Evolutionary conservation across 768 basidiomycete species (phyloP).

Genomic region (Obba rivulosa): DNA sequence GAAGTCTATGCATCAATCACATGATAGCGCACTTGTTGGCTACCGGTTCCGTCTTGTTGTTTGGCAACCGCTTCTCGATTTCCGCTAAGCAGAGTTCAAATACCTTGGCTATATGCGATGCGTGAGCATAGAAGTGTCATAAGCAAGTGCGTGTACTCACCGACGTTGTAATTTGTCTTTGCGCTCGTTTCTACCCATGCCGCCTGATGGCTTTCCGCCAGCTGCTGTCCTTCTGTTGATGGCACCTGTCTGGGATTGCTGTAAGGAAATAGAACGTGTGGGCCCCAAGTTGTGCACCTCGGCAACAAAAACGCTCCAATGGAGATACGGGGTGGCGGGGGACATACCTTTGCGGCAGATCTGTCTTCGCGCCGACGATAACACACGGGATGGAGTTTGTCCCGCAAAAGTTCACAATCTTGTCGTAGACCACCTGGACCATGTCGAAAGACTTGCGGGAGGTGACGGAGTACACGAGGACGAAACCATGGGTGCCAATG

Average conservation of each 20-base stretch:
- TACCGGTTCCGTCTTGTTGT: conserved; percentile 37
- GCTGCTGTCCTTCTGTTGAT: conserved; percentile 62
- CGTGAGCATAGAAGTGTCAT: not conserved
- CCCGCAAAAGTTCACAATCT: conserved; percentile 86
- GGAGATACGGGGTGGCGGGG: conserved; percentile 1
- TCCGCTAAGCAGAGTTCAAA: conserved; percentile 82
- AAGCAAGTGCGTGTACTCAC: conserved; percentile 43
- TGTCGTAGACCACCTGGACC: conserved; percentile 90
- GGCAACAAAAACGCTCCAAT: conserved; percentile 2
- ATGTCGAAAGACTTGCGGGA: conserved; percentile 90
- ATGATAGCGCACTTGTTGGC: conserved; percentile 48
- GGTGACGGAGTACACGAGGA: conserved; percentile 93
- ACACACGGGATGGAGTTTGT: conserved; percentile 85
- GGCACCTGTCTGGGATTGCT: conserved; percentile 62
- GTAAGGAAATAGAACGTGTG: conserved; percentile 28
- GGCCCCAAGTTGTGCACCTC: conserved; percentile 12
- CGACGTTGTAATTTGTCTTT: conserved; percentile 80
- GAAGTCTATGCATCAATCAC: conserved; percentile 32
- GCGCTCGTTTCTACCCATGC: conserved; percentile 89
- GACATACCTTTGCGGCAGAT: conserved; percentile 69
- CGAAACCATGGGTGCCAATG: conserved; percentile 94
- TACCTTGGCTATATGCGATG: conserved; percentile 53
- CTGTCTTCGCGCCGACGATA: conserved; percentile 89
- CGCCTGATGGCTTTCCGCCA: conserved; percentile 68
- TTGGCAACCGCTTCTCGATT: conserved; percentile 71